These are phyloP conservation scores for Epichloe scottii DNA, from an alignment of 2,329 filamentous ascomycete species.

Conservation along the genomic window DNA sequence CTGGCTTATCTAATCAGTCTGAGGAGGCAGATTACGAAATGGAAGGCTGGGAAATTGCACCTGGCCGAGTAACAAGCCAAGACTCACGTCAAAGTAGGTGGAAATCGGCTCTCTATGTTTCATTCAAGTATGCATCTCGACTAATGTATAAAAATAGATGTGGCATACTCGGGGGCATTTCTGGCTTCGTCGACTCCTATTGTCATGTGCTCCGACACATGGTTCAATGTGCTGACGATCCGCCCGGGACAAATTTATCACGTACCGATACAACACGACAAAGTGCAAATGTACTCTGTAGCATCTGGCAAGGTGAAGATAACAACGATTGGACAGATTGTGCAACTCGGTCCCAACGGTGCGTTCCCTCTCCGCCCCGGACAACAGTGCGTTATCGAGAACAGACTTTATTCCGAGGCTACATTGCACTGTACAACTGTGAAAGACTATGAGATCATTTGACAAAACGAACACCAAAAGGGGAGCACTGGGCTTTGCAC, in stretches of 20 bases:
- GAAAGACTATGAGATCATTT: conserved; percentile 10
- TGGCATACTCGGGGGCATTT: conserved; percentile 32
- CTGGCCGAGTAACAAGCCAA: conserved; percentile 24
- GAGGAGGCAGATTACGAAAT: conserved; percentile 4
- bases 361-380: conserved; percentile 30
- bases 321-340: conserved; percentile 22
- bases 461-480: too few species aligned
- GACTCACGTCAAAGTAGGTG: conserved; percentile 23
- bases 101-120: neutral
- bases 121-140: neutral
- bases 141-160: conserved; percentile 17
- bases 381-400: conserved; percentile 25
- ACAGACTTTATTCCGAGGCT: conserved; percentile 31
- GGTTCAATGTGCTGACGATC: conserved; percentile 28
- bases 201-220: conserved; percentile 23
- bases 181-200: conserved; percentile 24
- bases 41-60: conserved; percentile 25
- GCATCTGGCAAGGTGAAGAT: conserved; percentile 29
- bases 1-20: neutral
- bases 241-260: conserved; percentile 24
- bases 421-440: conserved; percentile 29
- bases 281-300: conserved; percentile 27
- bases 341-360: conserved; percentile 30
- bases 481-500: too few species aligned
- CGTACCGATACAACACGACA: conserved; percentile 17